Percentiles rank a stretch among this genome's conserved stretches.
Evolutionary conservation across 176 grass and related monocot genomes (phyloP).

Genomic region (Elaeis guineensis): DNA sequence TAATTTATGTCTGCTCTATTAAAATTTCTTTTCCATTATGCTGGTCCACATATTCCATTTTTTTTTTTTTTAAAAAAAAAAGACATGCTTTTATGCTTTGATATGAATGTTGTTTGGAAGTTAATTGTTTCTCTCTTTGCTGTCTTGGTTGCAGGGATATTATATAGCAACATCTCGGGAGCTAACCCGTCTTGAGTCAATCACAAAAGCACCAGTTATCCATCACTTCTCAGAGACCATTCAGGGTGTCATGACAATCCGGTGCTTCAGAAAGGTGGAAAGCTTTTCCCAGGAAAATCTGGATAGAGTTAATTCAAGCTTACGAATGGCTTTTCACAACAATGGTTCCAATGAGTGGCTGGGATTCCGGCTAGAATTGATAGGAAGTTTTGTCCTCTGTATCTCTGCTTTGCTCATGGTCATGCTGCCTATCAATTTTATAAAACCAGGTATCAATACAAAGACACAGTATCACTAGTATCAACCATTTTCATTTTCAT

Average conservation of each 20-base stretch:
- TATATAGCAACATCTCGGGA: slow-evolving; percentile 83
- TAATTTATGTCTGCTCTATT: too few species aligned
- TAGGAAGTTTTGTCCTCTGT: slow-evolving; percentile 77
- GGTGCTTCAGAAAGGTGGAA: slow-evolving; percentile 75
- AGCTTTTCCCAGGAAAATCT: slow-evolving; percentile 72
- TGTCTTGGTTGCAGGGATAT: slow-evolving; percentile 41
- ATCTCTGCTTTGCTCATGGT: slow-evolving; percentile 84
- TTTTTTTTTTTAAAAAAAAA: too few species aligned
- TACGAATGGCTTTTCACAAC: slow-evolving; percentile 97
- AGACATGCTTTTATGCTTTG: too few species aligned
- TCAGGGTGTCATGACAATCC: slow-evolving; percentile 81
- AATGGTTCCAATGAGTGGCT: slow-evolving; percentile 97
- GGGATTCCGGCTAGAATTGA: slow-evolving; percentile 72
- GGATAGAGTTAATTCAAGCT: slow-evolving; percentile 71
- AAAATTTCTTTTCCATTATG: too few species aligned
- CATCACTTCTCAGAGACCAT: slow-evolving; percentile 98
- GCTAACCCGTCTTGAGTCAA: slow-evolving; percentile 83
- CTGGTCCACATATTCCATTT: too few species aligned
- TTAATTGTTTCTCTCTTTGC: not conserved
- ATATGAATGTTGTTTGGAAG: too few species aligned
- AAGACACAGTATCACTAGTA: too few species aligned
- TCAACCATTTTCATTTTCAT: too few species aligned
- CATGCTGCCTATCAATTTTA: slow-evolving; percentile 59
- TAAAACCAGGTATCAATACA: slow-evolving; percentile 49
- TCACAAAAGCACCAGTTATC: slow-evolving; percentile 98